Evolutionary conservation across 1,284 basidiomycete species (phyloP).

Genomic region (Microbotryomycetes sp.): DNA sequence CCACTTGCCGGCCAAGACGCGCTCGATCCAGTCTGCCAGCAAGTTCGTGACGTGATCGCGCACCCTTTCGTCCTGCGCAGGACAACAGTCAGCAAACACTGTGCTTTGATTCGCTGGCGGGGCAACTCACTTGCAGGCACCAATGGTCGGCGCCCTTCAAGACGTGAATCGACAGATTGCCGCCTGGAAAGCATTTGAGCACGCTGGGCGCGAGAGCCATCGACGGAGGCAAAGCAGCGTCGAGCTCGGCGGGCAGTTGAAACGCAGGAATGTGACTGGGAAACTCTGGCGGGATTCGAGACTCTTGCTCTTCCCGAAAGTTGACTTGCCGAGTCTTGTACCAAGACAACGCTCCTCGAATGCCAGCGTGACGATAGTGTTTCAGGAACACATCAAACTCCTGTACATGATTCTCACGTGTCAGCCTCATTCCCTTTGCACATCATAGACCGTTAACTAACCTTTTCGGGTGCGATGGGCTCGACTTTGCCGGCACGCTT

Average conservation of each 20-base stretch:
- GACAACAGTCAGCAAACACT: background rate
- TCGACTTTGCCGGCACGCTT: conserved; percentile 5
- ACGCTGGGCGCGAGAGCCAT: conserved; percentile 23
- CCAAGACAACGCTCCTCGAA: conserved; percentile 26
- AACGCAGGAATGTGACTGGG: conserved; percentile 30
- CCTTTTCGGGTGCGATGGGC: conserved; percentile 6
- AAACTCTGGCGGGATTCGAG: conserved; percentile 11
- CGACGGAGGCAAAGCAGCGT: conserved; percentile 28
- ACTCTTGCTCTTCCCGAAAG: conserved; percentile 21
- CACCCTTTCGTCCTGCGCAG: conserved; percentile 10
- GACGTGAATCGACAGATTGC: conserved; percentile 20
- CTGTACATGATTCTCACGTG: conserved; percentile 10
- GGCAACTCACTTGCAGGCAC: conserved; percentile 13
- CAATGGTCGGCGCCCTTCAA: conserved; percentile 30
- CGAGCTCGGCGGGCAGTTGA: conserved; percentile 22
- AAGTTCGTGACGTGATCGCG: conserved; percentile 7
- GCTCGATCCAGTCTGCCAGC: conserved; percentile 13
- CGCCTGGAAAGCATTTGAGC: conserved; percentile 18
- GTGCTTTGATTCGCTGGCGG: background rate
- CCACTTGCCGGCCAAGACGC: conserved; percentile 7
- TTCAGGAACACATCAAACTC: conserved; percentile 29
- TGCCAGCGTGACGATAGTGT: conserved; percentile 16
- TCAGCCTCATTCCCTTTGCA: background rate
- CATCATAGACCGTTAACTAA: too few species aligned
- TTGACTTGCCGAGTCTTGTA: conserved; percentile 29